Evolutionary conservation across 441 rosid species (phyloP).

Genomic region (Brassica hybrid): DNA sequence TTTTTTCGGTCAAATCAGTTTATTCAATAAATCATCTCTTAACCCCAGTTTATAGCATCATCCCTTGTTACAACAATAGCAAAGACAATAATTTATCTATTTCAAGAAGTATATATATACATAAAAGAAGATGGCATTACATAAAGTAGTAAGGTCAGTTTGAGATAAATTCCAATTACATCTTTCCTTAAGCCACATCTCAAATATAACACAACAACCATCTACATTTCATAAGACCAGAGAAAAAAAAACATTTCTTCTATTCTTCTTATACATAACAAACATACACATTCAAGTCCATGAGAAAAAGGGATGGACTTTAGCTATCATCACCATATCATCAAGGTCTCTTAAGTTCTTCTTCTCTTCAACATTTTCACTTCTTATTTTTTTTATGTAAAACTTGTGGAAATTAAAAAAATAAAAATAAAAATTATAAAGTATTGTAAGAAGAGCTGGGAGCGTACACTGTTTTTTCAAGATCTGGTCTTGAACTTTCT

Average conservation of each 20-base stretch:
- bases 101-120: background rate
- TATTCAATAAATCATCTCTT: too few species aligned
- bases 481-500: background rate
- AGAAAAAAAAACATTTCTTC: slow-evolving; percentile 18
- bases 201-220: slow-evolving; percentile 33
- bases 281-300: slow-evolving; percentile 57
- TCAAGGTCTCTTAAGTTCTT: slow-evolving; percentile 50
- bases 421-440: slow-evolving; percentile 23
- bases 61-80: background rate
- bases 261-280: slow-evolving; percentile 63
- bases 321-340: slow-evolving; percentile 43
- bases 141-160: background rate
- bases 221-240: slow-evolving; percentile 9
- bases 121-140: background rate
- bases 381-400: slow-evolving; percentile 46
- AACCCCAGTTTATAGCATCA: background rate
- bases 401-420: slow-evolving; percentile 37
- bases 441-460: slow-evolving; percentile 37
- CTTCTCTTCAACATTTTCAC: slow-evolving; percentile 46
- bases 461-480: slow-evolving; percentile 12
- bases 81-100: background rate
- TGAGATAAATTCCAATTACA: slow-evolving; percentile 34
- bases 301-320: slow-evolving; percentile 77
- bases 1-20: too few species aligned
- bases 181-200: slow-evolving; percentile 24